A percentile compares a stretch with the other conserved stretches of the same genome.
Evolutionary conservation across 164 flowering plant species (phyloP).

Genomic region (Paratinospora sagittata): DNA sequence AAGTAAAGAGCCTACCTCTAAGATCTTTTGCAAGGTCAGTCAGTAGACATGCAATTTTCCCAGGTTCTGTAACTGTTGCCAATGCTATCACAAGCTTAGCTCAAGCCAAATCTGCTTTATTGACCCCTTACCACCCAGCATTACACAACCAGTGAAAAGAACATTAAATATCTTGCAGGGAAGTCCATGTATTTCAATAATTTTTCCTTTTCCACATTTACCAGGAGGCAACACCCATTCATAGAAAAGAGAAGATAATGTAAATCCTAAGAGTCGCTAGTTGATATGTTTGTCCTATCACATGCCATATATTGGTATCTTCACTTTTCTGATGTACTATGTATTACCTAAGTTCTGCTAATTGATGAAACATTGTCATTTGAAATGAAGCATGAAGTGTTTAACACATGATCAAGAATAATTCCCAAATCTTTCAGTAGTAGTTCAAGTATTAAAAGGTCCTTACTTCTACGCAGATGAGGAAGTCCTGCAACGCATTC

Average conservation of each 20-base stretch:
- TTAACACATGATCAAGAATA: background rate
- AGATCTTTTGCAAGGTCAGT: too few relatives aligned
- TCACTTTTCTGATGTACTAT: background rate
- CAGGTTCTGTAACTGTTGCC: too few relatives aligned
- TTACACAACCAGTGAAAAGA: too few relatives aligned
- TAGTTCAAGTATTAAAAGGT: background rate
- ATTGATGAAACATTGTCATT: background rate
- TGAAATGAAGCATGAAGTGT: background rate
- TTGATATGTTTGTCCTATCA: background rate
- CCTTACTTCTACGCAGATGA: constrained; percentile 85
- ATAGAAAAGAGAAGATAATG: background rate
- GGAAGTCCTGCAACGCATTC: constrained; percentile 70
- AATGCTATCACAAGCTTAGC: too few relatives aligned
- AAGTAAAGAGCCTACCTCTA: too few relatives aligned
- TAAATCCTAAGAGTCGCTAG: background rate
- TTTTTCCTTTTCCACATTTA: background rate
- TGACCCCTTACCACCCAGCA: too few relatives aligned
- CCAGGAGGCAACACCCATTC: background rate
- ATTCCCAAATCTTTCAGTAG: too few relatives aligned
- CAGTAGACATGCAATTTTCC: too few relatives aligned
- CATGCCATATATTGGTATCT: background rate
- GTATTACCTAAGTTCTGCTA: background rate
- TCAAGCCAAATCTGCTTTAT: too few relatives aligned
- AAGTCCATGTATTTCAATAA: too few relatives aligned
- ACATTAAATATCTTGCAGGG: too few relatives aligned